phyloP scores from a whole-genome alignment of 2,329 filamentous ascomycete genomes.

The Hypoxylon sp. region DNA sequence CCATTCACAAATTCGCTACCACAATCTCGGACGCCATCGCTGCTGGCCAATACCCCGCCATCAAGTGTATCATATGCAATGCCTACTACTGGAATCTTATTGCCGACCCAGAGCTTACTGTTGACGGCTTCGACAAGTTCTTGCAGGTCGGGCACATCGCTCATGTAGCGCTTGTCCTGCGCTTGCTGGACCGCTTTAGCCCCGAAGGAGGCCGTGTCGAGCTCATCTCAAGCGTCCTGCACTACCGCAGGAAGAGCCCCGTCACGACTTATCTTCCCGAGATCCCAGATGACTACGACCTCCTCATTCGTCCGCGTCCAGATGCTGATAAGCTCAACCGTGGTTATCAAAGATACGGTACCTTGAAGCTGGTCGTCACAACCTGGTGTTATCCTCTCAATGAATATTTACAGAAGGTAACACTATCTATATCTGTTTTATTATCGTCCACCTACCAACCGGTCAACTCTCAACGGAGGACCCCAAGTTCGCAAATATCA shows the following conservation, averaged over 20 bases:
- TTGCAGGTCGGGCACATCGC: conserved; percentile 54
- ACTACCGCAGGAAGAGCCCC: conserved; percentile 53
- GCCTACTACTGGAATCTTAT: conserved; percentile 54
- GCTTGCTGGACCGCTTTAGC: conserved; percentile 68
- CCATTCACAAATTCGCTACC: conserved; percentile 51
- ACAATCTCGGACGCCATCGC: conserved; percentile 39
- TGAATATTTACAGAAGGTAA: conserved; percentile 43
- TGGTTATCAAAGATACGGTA: conserved; percentile 58
- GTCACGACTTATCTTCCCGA: conserved; percentile 52
- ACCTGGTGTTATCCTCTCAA: conserved; percentile 57
- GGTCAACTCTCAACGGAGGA: no score
- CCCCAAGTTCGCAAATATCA: no score
- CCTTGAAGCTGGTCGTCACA: conserved; percentile 54
- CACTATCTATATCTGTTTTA: no score
- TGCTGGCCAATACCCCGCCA: conserved; percentile 43
- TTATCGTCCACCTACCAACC: no score
- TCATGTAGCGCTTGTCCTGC: conserved; percentile 49
- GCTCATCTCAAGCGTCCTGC: conserved; percentile 52
- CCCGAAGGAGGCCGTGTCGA: conserved; percentile 72
- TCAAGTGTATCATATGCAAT: conserved; percentile 54
- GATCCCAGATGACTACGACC: conserved; percentile 52
- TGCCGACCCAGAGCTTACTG: conserved; percentile 47
- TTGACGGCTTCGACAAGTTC: conserved; percentile 53
- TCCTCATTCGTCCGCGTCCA: conserved; percentile 50
- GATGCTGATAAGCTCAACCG: conserved; percentile 50